Conservation (phyloP, 495 filamentous ascomycete genomes). For the Pyrenula massariospora region DNA sequence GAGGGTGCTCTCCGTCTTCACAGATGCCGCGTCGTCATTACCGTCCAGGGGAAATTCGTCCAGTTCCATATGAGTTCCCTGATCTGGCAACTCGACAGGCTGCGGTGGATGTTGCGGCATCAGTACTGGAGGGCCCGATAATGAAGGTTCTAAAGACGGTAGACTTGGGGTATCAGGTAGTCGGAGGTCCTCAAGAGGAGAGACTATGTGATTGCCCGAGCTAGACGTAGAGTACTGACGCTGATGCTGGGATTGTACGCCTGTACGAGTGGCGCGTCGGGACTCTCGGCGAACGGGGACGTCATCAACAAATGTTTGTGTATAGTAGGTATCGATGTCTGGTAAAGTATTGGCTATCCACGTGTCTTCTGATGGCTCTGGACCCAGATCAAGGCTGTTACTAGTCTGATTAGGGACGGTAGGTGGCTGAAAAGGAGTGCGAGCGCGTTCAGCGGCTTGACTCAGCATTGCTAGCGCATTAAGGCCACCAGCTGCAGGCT, state of each 20-base stretch:
- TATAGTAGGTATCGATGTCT: neutral
- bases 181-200: neutral
- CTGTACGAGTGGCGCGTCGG: no score
- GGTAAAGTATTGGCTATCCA: neutral
- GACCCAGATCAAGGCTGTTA: neutral
- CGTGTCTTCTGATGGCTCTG: neutral
- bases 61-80: neutral
- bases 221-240: neutral
- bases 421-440: neutral
- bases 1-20: neutral
- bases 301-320: conserved; percentile 84
- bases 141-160: neutral
- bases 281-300: conserved; percentile 73
- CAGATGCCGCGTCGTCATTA: neutral
- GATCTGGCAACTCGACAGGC: no score
- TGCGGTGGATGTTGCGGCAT: neutral
- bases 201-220: neutral
- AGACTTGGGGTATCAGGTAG: neutral
- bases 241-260: neutral
- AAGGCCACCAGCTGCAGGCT: neutral
- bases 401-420: neutral
- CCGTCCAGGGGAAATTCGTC: neutral
- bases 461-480: neutral
- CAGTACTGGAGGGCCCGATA: neutral
- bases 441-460: neutral